phyloP scores from a whole-genome alignment of 768 basidiomycete genomes.

The Exidia glandulosa region DNA sequence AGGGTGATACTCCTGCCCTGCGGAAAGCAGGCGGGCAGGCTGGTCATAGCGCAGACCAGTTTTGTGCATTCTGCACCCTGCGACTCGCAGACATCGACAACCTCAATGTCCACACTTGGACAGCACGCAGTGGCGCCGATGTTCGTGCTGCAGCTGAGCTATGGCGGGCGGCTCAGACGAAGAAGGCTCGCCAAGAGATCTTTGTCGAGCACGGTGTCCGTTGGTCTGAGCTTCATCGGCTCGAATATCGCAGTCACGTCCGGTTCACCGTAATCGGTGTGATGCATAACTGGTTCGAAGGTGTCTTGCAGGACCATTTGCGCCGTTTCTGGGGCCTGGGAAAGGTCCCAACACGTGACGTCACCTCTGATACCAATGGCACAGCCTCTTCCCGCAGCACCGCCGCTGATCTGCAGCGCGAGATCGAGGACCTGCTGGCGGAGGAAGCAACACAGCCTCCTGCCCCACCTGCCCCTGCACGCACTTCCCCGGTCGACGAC shows the following conservation, averaged over 20 bases:
- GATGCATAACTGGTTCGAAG: neutral
- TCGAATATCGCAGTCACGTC: neutral
- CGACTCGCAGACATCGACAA: neutral
- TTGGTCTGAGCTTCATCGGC: neutral
- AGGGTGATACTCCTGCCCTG: constrained; percentile 27
- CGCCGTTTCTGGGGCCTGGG: neutral
- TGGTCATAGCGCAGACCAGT: neutral
- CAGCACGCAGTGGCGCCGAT: neutral
- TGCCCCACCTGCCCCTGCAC: too few relatives aligned
- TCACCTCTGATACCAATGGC: neutral
- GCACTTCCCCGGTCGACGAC: too few relatives aligned
- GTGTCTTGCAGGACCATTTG: neutral
- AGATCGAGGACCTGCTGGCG: neutral
- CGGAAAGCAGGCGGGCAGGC: constrained; percentile 20
- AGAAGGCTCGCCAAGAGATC: neutral
- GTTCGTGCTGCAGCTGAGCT: neutral
- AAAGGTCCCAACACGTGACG: neutral
- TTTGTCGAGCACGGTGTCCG: neutral
- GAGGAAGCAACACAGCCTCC: too few relatives aligned
- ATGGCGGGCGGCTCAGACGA: neutral
- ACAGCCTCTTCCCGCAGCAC: too few relatives aligned
- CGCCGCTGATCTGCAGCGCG: neutral
- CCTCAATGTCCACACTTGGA: neutral
- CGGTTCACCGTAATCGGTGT: neutral
- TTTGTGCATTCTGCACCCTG: neutral